These are phyloP conservation scores for Cicer bijugum DNA, from an alignment of 306 rosid genomes.

Conservation along the genomic window DNA sequence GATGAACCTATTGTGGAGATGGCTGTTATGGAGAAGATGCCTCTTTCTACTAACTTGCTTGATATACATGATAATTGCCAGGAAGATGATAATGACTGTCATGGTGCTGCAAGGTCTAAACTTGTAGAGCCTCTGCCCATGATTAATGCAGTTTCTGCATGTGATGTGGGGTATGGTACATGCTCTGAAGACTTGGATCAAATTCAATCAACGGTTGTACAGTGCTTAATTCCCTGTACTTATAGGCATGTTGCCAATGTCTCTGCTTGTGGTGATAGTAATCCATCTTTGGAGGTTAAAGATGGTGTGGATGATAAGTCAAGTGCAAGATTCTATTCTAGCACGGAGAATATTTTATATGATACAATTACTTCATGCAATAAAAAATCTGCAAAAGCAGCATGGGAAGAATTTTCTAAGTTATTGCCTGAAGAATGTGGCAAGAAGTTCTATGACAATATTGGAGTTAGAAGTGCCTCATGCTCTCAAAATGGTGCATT, in stretches of 20 bases:
- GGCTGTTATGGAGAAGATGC: conserved; percentile 51
- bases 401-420: conserved; percentile 52
- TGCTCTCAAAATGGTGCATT: conserved; percentile 28
- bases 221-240: conserved; percentile 44
- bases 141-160: conserved; percentile 50
- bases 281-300: conserved; percentile 39
- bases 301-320: conserved; percentile 30
- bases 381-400: conserved; percentile 56
- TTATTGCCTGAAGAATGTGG: conserved; percentile 49
- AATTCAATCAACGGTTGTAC: conserved; percentile 38
- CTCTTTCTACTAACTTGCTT: conserved; percentile 45
- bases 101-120: conserved; percentile 73
- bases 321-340: conserved; percentile 35
- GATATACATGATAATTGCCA: conserved; percentile 45
- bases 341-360: conserved; percentile 42
- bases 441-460: conserved; percentile 31
- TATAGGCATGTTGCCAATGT: conserved; percentile 43
- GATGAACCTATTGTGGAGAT: conserved; percentile 44
- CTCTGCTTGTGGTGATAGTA: conserved; percentile 47
- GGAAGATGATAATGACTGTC: conserved; percentile 70
- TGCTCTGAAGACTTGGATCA: conserved; percentile 46
- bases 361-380: conserved; percentile 60
- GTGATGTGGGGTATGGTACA: conserved; percentile 39
- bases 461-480: conserved; percentile 41
- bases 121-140: conserved; percentile 57